Evolutionary conservation across 257 asterid species (phyloP).

Genomic region (Jacaranda copaia): DNA sequence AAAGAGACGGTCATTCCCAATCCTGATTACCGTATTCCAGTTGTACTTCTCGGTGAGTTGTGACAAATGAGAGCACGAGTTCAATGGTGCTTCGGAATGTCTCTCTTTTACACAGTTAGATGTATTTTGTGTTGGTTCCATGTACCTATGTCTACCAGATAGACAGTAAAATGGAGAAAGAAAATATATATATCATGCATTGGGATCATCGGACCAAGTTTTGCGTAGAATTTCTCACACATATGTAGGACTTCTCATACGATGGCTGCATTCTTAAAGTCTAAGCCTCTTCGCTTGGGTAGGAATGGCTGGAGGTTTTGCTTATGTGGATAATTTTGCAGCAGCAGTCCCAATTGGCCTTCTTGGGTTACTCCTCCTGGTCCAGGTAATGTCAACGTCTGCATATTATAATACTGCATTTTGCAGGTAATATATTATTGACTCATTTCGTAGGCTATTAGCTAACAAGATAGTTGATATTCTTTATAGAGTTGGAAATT

Average conservation of each 20-base stretch:
- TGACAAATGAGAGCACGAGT: slow-evolving; percentile 1
- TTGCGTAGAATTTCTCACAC: not conserved
- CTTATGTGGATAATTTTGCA: slow-evolving; percentile 65
- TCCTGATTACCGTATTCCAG: slow-evolving; percentile 86
- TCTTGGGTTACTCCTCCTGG: slow-evolving; percentile 86
- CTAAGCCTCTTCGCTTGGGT: slow-evolving; percentile 39
- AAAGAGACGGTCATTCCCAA: slow-evolving; percentile 78
- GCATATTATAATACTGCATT: not conserved
- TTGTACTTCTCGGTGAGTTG: slow-evolving; percentile 75
- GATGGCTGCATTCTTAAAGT: slow-evolving; percentile 2
- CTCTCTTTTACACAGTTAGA: not conserved
- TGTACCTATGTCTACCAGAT: not conserved
- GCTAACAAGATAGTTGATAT: not conserved
- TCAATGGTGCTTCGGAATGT: not conserved
- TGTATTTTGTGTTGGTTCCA: not conserved
- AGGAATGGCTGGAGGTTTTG: slow-evolving; percentile 79
- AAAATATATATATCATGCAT: not conserved
- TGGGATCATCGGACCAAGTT: not conserved
- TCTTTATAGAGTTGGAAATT: slow-evolving; percentile 23
- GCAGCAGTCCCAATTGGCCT: slow-evolving; percentile 90
- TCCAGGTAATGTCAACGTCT: slow-evolving; percentile 61
- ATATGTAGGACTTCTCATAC: not conserved
- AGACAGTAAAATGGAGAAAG: not conserved
- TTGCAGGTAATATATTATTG: not conserved
- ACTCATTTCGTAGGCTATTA: not conserved